phyloP scores from a whole-genome alignment of 2,329 filamentous ascomycete species.

The Aspergillus tubingensis region DNA sequence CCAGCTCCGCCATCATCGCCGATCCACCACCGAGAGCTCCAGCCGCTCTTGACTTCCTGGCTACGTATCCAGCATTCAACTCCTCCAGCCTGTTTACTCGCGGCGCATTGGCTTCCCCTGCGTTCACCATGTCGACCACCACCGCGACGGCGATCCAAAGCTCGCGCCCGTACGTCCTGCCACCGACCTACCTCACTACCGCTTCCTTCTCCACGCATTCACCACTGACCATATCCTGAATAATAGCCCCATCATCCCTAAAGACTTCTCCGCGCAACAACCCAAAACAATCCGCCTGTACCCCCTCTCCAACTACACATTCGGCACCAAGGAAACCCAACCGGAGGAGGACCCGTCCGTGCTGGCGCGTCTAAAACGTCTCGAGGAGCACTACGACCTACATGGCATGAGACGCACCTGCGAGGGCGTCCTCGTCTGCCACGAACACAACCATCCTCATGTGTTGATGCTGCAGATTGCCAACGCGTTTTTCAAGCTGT shows the following conservation, averaged over 20 bases:
- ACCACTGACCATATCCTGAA: constrained; percentile 3
- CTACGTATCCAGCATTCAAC: background rate
- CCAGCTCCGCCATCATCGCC: background rate
- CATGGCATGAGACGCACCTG: constrained; percentile 97
- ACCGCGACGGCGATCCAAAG: constrained; percentile 75
- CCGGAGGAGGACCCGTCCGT: constrained; percentile 97
- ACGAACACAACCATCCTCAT: constrained; percentile 98
- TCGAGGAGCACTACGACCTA: constrained; percentile 91
- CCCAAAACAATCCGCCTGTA: constrained; percentile 87
- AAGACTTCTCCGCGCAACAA: constrained; percentile 85
- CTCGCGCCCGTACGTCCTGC: constrained; percentile 61
- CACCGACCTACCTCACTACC: constrained; percentile 1
- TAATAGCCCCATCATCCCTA: constrained; percentile 75
- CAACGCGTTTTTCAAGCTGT: constrained; percentile 98
- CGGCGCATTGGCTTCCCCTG: background rate
- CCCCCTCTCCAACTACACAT: constrained; percentile 97
- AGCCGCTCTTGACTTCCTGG: background rate
- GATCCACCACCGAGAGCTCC: background rate
- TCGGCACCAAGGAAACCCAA: constrained; percentile 96
- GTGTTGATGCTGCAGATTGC: constrained; percentile 99
- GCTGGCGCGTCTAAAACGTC: constrained; percentile 82
- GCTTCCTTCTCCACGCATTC: background rate
- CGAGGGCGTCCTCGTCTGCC: constrained; percentile 94
- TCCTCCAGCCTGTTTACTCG: background rate
- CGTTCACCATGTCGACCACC: constrained; percentile 73